Conservation (phyloP, 352 stramenopile species). For the Phytophthora sansomeana region DNA sequence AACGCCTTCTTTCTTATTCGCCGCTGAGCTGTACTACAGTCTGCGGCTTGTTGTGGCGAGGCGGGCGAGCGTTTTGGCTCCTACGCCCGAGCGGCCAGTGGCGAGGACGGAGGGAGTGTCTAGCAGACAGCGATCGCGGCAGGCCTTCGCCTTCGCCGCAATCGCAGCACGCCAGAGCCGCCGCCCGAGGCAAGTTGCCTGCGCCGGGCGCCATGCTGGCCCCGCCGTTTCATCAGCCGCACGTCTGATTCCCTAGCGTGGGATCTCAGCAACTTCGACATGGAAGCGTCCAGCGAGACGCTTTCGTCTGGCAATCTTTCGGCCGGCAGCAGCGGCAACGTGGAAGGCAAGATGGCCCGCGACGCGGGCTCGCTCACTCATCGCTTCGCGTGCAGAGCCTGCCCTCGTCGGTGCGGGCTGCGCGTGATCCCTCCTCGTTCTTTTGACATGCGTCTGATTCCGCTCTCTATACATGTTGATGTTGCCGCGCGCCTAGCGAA, state of each 20-base stretch:
- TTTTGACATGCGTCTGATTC: constrained; percentile 4
- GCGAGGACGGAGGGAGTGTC: too few relatives aligned
- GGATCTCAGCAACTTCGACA: constrained; percentile 6
- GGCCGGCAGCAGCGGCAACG: too few relatives aligned
- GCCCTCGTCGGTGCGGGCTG: not conserved
- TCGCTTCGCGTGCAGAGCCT: not conserved
- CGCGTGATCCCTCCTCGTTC: too few relatives aligned
- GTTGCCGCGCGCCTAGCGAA: constrained; percentile 20
- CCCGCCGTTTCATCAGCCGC: constrained; percentile 23
- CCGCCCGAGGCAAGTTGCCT: too few relatives aligned
- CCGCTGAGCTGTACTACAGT: too few relatives aligned
- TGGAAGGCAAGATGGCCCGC: not conserved
- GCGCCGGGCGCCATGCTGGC: not conserved
- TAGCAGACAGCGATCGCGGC: too few relatives aligned
- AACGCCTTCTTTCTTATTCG: constrained; percentile 17
- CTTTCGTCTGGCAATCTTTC: not conserved
- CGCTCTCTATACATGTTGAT: constrained; percentile 13
- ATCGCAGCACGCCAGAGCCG: too few relatives aligned
- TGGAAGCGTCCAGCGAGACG: constrained; percentile 5
- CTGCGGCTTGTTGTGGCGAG: too few relatives aligned
- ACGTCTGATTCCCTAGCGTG: constrained; percentile 13
- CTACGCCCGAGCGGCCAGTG: too few relatives aligned
- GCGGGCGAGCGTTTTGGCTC: too few relatives aligned
- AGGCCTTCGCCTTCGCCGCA: too few relatives aligned
- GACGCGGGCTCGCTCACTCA: not conserved